These are phyloP conservation scores for Xylariales sp. DNA, from an alignment of 2,329 filamentous ascomycete species.

Conservation along the genomic window DNA sequence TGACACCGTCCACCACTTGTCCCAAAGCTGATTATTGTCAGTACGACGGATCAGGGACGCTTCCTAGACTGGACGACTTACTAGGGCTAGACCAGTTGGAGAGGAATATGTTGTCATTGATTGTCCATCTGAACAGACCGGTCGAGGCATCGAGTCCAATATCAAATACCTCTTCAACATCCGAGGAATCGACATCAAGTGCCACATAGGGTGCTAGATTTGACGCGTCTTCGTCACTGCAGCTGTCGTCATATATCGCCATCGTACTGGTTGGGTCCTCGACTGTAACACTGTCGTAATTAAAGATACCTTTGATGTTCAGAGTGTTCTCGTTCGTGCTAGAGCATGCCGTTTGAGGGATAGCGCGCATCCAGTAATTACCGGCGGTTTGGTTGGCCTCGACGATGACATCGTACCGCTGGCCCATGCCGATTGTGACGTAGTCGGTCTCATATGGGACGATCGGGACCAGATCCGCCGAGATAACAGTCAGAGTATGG, in stretches of 20 bases:
- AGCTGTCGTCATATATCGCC: conserved; percentile 20
- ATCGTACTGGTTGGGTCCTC: conserved; percentile 13
- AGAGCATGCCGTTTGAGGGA: conserved; percentile 33
- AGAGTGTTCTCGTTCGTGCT: conserved; percentile 12
- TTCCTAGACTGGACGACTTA: conserved; percentile 10
- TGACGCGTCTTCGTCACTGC: conserved; percentile 28
- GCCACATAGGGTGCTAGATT: conserved; percentile 31
- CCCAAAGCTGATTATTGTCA: conserved; percentile 23
- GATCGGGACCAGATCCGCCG: conserved; percentile 50
- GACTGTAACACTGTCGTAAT: conserved; percentile 28
- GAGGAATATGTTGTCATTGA: conserved; percentile 42
- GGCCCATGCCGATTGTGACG: conserved; percentile 40
- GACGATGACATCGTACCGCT: conserved; percentile 18
- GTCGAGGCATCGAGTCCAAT: conserved; percentile 22
- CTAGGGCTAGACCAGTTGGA: conserved; percentile 45
- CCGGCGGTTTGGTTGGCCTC: conserved; percentile 15
- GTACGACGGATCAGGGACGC: background rate
- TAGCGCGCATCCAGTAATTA: conserved; percentile 43
- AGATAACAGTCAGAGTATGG: conserved; percentile 51
- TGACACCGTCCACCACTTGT: conserved; percentile 22
- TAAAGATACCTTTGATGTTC: conserved; percentile 25
- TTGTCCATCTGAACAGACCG: conserved; percentile 41
- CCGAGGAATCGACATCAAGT: conserved; percentile 25
- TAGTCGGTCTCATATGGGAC: conserved; percentile 43
- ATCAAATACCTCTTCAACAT: conserved; percentile 23